These are phyloP conservation scores for Blechomonas ayalai DNA, from an alignment of 208 protist species.

Conservation along the genomic window DNA sequence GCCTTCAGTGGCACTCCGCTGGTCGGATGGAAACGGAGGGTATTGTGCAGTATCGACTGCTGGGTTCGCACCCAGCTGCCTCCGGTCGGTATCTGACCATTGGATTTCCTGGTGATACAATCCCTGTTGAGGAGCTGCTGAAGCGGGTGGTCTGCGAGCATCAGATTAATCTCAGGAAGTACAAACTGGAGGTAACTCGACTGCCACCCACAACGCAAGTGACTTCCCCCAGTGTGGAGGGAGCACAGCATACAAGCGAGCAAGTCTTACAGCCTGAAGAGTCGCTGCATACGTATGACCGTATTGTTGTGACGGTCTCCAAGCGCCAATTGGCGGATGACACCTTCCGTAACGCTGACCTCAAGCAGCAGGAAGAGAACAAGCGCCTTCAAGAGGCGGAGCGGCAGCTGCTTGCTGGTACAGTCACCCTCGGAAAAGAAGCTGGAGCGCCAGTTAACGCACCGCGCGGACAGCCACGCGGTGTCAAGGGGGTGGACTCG, in stretches of 20 bases:
- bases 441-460: no score
- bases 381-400: conserved; percentile 40
- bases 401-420: conserved; percentile 17
- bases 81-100: conserved; percentile 60
- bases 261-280: conserved; percentile 2
- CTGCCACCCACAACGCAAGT: not conserved
- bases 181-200: conserved; percentile 45
- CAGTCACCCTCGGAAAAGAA: no score
- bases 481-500: conserved; percentile 11
- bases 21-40: conserved; percentile 44
- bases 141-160: conserved; percentile 51
- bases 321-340: conserved; percentile 56
- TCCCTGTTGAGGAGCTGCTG: conserved; percentile 27
- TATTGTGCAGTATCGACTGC: conserved; percentile 64
- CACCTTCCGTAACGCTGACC: conserved; percentile 10
- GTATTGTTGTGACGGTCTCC: conserved; percentile 52
- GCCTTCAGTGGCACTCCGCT: not conserved
- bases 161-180: conserved; percentile 65
- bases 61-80: conserved; percentile 71
- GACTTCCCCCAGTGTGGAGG: not conserved
- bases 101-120: conserved; percentile 51
- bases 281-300: conserved; percentile 57
- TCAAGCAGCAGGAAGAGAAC: conserved; percentile 19
- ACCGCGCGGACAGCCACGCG: no score
- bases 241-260: not conserved